A percentile compares a stretch with the other conserved stretches of the same genome.
Evolutionary conservation across 768 basidiomycete species (phyloP).

Genomic region (Tulasnella sp.): DNA sequence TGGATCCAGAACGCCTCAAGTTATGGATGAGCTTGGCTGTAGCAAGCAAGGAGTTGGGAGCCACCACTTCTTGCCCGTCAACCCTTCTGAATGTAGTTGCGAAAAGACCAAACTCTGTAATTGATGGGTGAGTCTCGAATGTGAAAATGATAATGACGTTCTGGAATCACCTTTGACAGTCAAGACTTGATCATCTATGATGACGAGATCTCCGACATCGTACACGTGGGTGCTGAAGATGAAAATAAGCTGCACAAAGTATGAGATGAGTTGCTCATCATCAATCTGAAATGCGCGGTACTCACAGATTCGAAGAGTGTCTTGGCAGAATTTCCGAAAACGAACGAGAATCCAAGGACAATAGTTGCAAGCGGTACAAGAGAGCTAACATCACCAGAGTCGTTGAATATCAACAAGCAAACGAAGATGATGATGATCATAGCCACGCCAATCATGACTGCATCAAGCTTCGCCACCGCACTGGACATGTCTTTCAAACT

Average conservation of each 20-base stretch:
- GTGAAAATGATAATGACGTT: background rate
- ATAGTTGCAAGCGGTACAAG: slow-evolving; percentile 69
- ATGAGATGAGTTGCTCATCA: background rate
- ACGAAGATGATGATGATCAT: slow-evolving; percentile 51
- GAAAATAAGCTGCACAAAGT: slow-evolving; percentile 50
- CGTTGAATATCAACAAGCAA: slow-evolving; percentile 64
- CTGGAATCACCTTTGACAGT: slow-evolving; percentile 10
- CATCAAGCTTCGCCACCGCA: slow-evolving; percentile 65
- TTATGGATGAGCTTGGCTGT: slow-evolving; percentile 67
- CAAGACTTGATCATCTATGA: slow-evolving; percentile 58
- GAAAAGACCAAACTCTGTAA: slow-evolving; percentile 69
- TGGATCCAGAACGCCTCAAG: slow-evolving; percentile 57
- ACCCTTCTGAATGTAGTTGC: slow-evolving; percentile 68
- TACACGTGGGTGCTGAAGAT: slow-evolving; percentile 80
- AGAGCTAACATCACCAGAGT: slow-evolving; percentile 48
- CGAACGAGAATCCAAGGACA: slow-evolving; percentile 71
- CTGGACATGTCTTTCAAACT: slow-evolving; percentile 56
- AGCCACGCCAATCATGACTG: slow-evolving; percentile 48
- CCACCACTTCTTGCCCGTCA: slow-evolving; percentile 56
- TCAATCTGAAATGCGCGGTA: background rate
- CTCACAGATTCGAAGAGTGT: slow-evolving; percentile 61
- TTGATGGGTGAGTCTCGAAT: slow-evolving; percentile 32
- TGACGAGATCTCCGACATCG: slow-evolving; percentile 68
- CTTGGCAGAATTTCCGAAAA: slow-evolving; percentile 72
- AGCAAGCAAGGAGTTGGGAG: slow-evolving; percentile 60